phyloP scores from a whole-genome alignment of 345 rosid species.

The Eutrema heterophyllum region DNA sequence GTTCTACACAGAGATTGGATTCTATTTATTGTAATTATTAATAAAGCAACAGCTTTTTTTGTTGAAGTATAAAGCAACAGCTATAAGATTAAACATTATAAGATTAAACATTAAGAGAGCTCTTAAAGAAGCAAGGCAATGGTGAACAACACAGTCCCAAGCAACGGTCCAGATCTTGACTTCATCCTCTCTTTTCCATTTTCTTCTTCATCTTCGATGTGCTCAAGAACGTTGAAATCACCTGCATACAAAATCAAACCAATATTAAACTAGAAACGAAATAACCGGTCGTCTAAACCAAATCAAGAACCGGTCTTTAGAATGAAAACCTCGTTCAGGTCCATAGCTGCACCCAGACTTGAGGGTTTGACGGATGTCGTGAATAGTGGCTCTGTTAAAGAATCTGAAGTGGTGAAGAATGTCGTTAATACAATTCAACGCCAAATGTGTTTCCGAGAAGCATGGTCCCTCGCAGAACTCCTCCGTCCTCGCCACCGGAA shows the following conservation, averaged over 20 bases:
- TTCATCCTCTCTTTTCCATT: conserved; percentile 31
- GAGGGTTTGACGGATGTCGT: conserved; percentile 53
- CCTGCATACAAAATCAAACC: conserved; percentile 35
- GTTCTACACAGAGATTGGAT: background rate
- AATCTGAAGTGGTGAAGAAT: conserved; percentile 55
- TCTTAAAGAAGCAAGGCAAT: conserved; percentile 31
- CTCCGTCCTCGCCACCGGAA: conserved; percentile 40
- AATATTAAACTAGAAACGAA: conserved; percentile 4
- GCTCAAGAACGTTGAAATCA: conserved; percentile 60
- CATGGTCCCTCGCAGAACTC: conserved; percentile 78
- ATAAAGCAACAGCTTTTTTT: background rate
- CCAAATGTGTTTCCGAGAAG: conserved; percentile 63
- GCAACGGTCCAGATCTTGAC: conserved; percentile 15
- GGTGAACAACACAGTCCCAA: conserved; percentile 37
- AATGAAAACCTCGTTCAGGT: conserved; percentile 39
- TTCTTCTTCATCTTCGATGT: conserved; percentile 45
- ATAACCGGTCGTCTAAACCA: background rate
- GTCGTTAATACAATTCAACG: conserved; percentile 58
- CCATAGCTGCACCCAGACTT: conserved; percentile 76
- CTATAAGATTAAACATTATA: no score
- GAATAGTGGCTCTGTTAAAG: conserved; percentile 66
- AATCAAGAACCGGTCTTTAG: background rate
- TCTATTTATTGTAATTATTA: background rate
- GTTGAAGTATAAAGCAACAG: no score
- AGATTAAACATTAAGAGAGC: background rate